Evolutionary conservation across 2,329 filamentous ascomycete species (phyloP).

Genomic region (Aspergillus fischeri): DNA sequence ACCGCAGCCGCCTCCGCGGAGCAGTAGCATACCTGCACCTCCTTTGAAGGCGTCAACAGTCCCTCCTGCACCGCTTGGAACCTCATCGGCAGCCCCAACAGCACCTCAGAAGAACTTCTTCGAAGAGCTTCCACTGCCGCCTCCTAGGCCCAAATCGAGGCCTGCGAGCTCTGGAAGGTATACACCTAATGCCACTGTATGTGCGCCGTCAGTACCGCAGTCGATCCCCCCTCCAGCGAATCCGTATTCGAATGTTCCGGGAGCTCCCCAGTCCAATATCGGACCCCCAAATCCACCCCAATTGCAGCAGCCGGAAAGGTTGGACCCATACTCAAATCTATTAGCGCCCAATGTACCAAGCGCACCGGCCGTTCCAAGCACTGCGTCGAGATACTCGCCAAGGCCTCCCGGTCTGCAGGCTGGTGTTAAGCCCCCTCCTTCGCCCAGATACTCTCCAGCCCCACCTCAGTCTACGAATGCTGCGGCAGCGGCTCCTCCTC

Average conservation of each 20-base stretch:
- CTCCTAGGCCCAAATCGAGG: slow-evolving; percentile 52
- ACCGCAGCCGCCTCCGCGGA: slow-evolving; percentile 57
- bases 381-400: slow-evolving; percentile 40
- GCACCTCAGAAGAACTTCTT: slow-evolving; percentile 58
- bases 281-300: slow-evolving; percentile 17
- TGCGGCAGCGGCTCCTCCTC: slow-evolving; percentile 20
- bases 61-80: slow-evolving; percentile 22
- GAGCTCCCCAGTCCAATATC: slow-evolving; percentile 17
- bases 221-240: slow-evolving; percentile 13
- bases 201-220: slow-evolving; percentile 16
- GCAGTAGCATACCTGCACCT: slow-evolving; percentile 53
- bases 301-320: slow-evolving; percentile 28
- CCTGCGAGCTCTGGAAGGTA: slow-evolving; percentile 47
- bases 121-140: slow-evolving; percentile 65
- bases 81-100: slow-evolving; percentile 29
- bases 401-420: slow-evolving; percentile 32
- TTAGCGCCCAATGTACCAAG: slow-evolving; percentile 25
- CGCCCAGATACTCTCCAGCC: slow-evolving; percentile 43
- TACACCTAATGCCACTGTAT: slow-evolving; percentile 31
- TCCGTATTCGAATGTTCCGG: slow-evolving; percentile 16
- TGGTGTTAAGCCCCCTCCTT: slow-evolving; percentile 33
- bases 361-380: slow-evolving; percentile 25
- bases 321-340: slow-evolving; percentile 30
- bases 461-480: slow-evolving; percentile 33
- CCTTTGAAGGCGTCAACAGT: slow-evolving; percentile 14